These are phyloP conservation scores for Vaccinium myrtillus DNA, from an alignment of 148 eudicot species.

Conservation along the genomic window DNA sequence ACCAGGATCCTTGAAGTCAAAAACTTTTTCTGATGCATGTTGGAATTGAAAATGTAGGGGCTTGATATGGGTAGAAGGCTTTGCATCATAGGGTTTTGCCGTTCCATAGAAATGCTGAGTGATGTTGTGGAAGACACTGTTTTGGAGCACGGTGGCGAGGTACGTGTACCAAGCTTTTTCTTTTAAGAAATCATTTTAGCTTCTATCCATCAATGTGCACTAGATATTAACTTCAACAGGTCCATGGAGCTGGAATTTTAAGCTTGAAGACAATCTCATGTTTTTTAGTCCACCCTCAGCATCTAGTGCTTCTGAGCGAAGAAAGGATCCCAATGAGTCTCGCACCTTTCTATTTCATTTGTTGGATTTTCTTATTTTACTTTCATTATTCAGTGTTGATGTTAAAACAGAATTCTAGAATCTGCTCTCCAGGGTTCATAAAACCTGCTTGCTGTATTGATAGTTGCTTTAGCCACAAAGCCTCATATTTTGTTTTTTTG, in stretches of 20 bases:
- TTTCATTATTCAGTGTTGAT: neutral
- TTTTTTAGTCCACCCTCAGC: neutral
- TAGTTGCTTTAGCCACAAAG: neutral
- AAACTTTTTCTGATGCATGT: slow-evolving; percentile 8
- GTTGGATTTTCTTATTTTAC: neutral
- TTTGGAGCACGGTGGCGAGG: slow-evolving; percentile 99
- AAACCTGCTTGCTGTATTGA: neutral
- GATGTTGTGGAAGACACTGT: slow-evolving; percentile 98
- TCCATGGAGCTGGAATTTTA: neutral
- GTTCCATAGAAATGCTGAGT: slow-evolving; percentile 97
- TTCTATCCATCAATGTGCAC: neutral
- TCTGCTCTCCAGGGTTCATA: neutral
- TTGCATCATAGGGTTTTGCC: slow-evolving; percentile 93
- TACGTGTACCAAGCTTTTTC: slow-evolving; percentile 19
- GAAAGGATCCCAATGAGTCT: neutral
- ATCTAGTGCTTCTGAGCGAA: neutral
- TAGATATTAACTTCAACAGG: neutral
- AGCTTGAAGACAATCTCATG: neutral
- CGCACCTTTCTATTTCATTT: neutral
- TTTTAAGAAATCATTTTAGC: neutral
- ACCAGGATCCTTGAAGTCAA: neutral
- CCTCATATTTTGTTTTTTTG: neutral
- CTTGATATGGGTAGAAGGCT: slow-evolving; percentile 85
- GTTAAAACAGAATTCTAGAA: neutral
- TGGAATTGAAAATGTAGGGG: slow-evolving; percentile 51